A percentile compares a stretch with the other conserved stretches of the same genome.
Evolutionary conservation across 2,329 filamentous ascomycete genomes (phyloP).

Genomic region (Diaporthe citriasiana): DNA sequence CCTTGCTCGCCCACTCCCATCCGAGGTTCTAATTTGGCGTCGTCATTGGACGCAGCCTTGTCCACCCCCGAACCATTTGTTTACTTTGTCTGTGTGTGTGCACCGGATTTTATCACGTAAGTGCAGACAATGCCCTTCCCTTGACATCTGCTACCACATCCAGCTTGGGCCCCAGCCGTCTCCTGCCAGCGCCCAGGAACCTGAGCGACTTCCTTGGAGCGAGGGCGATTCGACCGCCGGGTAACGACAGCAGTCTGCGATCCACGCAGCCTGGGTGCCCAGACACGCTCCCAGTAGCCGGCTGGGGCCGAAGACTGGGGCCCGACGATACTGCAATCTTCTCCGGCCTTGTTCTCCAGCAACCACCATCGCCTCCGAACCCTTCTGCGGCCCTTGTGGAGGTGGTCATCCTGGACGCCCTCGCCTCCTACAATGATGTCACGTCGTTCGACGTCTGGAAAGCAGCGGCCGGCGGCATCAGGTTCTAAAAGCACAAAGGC

Average conservation of each 20-base stretch:
- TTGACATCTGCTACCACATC: not conserved
- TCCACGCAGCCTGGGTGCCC: constrained; percentile 15
- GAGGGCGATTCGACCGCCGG: not conserved
- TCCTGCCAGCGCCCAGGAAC: not conserved
- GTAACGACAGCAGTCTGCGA: constrained; percentile 16
- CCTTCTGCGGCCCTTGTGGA: not conserved
- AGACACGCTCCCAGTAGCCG: constrained; percentile 10
- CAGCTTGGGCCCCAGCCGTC: constrained; percentile 7
- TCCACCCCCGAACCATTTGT: constrained; percentile 10
- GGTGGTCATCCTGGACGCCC: not conserved
- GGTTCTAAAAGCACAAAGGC: constrained; percentile 47
- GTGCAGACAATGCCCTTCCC: not conserved
- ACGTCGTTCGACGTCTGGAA: constrained; percentile 16
- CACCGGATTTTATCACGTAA: constrained; percentile 16
- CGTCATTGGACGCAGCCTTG: constrained; percentile 24
- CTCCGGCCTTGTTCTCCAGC: constrained; percentile 15
- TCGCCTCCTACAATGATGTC: constrained; percentile 16
- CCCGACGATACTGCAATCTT: constrained; percentile 27
- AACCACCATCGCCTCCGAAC: not conserved
- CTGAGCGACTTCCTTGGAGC: not conserved
- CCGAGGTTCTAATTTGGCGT: constrained; percentile 4
- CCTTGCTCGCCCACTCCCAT: constrained; percentile 17
- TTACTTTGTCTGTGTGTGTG: constrained; percentile 20
- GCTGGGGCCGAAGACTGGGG: constrained; percentile 30
- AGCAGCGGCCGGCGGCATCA: constrained; percentile 29